Evolutionary conservation across 2,329 filamentous ascomycete genomes (phyloP), one percentile per base, ranked within the genome.

Genomic region (Beauveria scarabaeidicola): DNA sequence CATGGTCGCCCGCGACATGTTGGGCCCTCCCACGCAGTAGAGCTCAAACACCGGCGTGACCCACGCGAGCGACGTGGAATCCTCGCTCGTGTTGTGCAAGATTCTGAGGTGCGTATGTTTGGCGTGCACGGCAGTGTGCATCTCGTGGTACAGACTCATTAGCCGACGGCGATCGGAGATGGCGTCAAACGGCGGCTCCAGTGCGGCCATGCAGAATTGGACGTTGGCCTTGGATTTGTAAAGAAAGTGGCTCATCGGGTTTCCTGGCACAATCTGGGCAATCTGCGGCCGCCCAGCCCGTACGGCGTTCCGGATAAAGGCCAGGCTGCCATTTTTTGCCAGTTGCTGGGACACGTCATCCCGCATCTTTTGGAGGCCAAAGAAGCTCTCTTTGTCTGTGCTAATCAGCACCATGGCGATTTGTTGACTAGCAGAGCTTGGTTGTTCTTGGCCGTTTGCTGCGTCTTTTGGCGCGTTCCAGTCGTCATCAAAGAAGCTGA

Each of bases 191-290:
- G 86, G 77, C 0, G 90, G 87, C 10, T 84, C 79, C 62, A 91
- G 88, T 0, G 89, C 86, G 1, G 92, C 89, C 90, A 96, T 96
- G 65, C 85, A 88, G 73, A 97, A 99, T 71, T 99, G 95, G 29
- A 99, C 94, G 67, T 99, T 96, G 21, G 88, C 86, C 61, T 90
- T 84, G 17, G 90, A 96, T 74, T 97, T 99, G 80, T 96, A 99
- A 19, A 99, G 75, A 69, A 97, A 99, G 76, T 99, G 94, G 65
- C 88, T 87, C 56, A 97, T 77, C 36, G 88, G 86, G 17, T 87
- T 89, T 25, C 88, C 89, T 0, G 91, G 89, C 1, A 91, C 82
- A 61, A 99, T 86, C 61, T 94, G 88, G 17, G 84, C 82, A 61
- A 88, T 82, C 27, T 76, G 78, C 1, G 89, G 87, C 10, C 93